Evolutionary conservation across 768 basidiomycete species (phyloP).

Genomic region (Lanmaoa pseudosensibilis): DNA sequence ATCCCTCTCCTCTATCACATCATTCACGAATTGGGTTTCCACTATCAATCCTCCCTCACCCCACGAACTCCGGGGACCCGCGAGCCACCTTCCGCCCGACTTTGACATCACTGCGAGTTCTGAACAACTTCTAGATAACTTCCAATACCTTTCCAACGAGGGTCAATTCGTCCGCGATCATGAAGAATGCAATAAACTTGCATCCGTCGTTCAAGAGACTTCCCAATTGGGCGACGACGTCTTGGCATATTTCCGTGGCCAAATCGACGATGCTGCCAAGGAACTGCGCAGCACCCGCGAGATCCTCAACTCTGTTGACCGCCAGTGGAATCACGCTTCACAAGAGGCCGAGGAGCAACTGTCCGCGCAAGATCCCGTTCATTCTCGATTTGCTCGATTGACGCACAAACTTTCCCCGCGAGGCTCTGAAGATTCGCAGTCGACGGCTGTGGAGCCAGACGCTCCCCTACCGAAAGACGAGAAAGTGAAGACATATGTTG

Average conservation of each 20-base stretch:
- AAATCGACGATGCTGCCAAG: conserved; percentile 50
- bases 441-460: conserved; percentile 45
- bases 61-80: conserved; percentile 33
- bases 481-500: conserved; percentile 16
- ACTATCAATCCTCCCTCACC: conserved; percentile 16
- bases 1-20: conserved; percentile 52
- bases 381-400: conserved; percentile 11
- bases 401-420: conserved; percentile 43
- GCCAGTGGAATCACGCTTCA: conserved; percentile 44
- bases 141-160: conserved; percentile 50
- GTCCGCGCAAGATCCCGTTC: conserved; percentile 1
- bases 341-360: conserved; percentile 48
- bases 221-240: conserved; percentile 46
- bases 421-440: conserved; percentile 68
- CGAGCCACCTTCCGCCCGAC: conserved; percentile 39
- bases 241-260: conserved; percentile 51
- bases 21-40: conserved; percentile 39
- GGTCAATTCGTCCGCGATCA: conserved; percentile 38
- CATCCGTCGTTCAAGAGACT: conserved; percentile 48
- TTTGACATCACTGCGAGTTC: conserved; percentile 46
- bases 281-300: conserved; percentile 50
- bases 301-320: conserved; percentile 44
- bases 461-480: conserved; percentile 12
- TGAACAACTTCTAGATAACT: conserved; percentile 52
- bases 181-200: conserved; percentile 44